Conservation (phyloP, 1,284 basidiomycete species). For the Fomitopsis palustris region DNA sequence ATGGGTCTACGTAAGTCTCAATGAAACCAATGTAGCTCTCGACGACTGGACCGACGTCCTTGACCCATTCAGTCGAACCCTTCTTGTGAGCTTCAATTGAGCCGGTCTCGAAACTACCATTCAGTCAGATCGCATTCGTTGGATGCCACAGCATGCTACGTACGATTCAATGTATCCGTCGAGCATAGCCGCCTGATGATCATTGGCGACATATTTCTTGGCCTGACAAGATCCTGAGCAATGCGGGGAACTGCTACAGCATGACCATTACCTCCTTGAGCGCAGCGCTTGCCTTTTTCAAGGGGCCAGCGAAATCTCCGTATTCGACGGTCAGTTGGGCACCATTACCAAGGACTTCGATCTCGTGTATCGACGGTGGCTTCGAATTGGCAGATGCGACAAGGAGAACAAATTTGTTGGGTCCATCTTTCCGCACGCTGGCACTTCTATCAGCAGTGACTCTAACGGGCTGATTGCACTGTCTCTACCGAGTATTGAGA, state of each 20-base stretch:
- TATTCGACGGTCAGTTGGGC: slow-evolving; percentile 65
- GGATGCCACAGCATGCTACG: slow-evolving; percentile 15
- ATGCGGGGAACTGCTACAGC: background rate
- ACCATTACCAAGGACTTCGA: slow-evolving; percentile 38
- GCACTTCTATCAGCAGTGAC: background rate
- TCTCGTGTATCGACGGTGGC: slow-evolving; percentile 40
- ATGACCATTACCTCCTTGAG: slow-evolving; percentile 50
- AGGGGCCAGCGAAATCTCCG: slow-evolving; percentile 60
- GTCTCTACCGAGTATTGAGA: slow-evolving; percentile 71
- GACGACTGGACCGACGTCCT: slow-evolving; percentile 83
- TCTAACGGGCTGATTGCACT: background rate
- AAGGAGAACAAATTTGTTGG: slow-evolving; percentile 60
- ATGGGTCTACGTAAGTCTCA: slow-evolving; percentile 81
- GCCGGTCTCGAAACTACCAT: slow-evolving; percentile 65
- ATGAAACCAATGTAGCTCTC: slow-evolving; percentile 77
- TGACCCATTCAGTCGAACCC: slow-evolving; percentile 77
- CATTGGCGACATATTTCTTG: slow-evolving; percentile 68
- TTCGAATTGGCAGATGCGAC: slow-evolving; percentile 61
- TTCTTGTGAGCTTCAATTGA: slow-evolving; percentile 77
- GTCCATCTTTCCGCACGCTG: slow-evolving; percentile 66
- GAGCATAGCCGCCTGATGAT: slow-evolving; percentile 70
- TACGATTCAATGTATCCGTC: slow-evolving; percentile 78
- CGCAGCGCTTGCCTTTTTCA: slow-evolving; percentile 52
- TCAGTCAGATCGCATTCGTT: background rate
- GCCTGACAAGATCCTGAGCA: slow-evolving; percentile 42